phyloP scores from a whole-genome alignment of 2,329 filamentous ascomycete species.

The Macrophomina phaseolina region DNA sequence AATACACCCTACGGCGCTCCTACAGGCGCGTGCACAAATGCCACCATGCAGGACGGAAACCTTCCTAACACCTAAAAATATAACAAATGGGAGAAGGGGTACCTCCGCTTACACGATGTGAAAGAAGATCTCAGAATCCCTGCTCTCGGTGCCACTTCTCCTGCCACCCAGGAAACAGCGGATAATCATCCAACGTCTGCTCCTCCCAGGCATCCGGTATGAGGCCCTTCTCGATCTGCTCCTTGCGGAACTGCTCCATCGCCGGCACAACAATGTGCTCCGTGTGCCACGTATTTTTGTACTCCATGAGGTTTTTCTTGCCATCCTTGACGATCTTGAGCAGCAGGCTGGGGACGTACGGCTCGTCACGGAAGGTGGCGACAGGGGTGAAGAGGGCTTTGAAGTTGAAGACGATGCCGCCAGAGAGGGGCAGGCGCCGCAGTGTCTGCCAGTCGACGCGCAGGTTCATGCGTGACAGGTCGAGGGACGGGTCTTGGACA shows the following conservation, averaged over 20 bases:
- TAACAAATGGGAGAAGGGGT: too few species aligned
- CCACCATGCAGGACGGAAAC: neutral
- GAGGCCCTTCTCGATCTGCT: slow-evolving; percentile 67
- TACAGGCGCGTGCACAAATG: neutral
- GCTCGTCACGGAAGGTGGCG: slow-evolving; percentile 71
- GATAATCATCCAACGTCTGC: slow-evolving; percentile 73
- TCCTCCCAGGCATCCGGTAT: slow-evolving; percentile 69
- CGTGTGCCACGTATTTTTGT: slow-evolving; percentile 82
- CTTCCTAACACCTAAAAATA: neutral
- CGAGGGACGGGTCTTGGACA: slow-evolving; percentile 63
- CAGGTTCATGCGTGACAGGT: slow-evolving; percentile 66
- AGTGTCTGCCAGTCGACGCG: slow-evolving; percentile 90
- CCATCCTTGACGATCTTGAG: slow-evolving; percentile 73
- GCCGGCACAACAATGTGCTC: slow-evolving; percentile 73
- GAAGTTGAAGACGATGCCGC: slow-evolving; percentile 83
- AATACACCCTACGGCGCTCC: neutral
- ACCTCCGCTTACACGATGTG: too few species aligned
- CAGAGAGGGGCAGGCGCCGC: slow-evolving; percentile 76
- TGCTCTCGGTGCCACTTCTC: slow-evolving; percentile 73
- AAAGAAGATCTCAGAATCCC: slow-evolving; percentile 54
- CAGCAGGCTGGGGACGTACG: slow-evolving; percentile 72
- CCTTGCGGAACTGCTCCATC: slow-evolving; percentile 66
- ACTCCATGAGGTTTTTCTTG: slow-evolving; percentile 73
- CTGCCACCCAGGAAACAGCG: slow-evolving; percentile 79
- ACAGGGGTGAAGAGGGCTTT: slow-evolving; percentile 83